Base-by-base conservation (phyloP, 306 rosid species). In the Sindora glabra region DNA sequence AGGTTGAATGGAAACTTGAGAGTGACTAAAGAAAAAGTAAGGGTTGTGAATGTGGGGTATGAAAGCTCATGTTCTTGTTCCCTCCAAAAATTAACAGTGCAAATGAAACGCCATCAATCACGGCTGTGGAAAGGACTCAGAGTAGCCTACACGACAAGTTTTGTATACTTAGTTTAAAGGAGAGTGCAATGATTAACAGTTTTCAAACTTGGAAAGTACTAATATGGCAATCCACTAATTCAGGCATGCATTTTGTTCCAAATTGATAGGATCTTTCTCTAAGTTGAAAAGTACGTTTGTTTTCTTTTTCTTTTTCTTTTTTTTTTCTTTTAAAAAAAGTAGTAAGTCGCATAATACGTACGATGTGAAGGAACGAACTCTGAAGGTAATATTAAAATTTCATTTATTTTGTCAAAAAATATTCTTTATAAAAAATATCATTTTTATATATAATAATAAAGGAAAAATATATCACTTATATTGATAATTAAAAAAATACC, bases 1-100 rank as follows among this genome's bases (percentile, higher is more conserved):
- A 72, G n/a, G 81, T 75, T 74, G 74, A n/a, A n/a, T n/a, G n/a
- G n/a, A 79, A 72, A 51, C 84, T 81, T 81, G 86, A 86, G 75
- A 58, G 79, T 50, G 81, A 79, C 84, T 49, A 80, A 78, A 80
- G 78, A 62, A 42, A 65, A 74, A 64, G 68, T 46, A 24, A 61
- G 56, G 52, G 14, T 16, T 8, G 36, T 8, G 56, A 33, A 17
- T 19, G 83, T 73, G 80, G 85, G 96, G 82, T 51, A 63, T 37
- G 70, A 42, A 59, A 71, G 59, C 53, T 76, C 80, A 73, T 64
- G 79, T 73, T 73, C 59, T 67, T 69, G 61, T 74, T 75, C 85
- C 78, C 72, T 89, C 79, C 84, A 71, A 69, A 69, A 78, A 58
- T 49, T 52, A 58, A 48, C 6, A 3, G 73, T 69, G 78, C 47